Percentiles rank a stretch among this genome's conserved stretches.
Evolutionary conservation across 2,329 filamentous ascomycete species (phyloP).

Genomic region (Lecanicillium sp.): DNA sequence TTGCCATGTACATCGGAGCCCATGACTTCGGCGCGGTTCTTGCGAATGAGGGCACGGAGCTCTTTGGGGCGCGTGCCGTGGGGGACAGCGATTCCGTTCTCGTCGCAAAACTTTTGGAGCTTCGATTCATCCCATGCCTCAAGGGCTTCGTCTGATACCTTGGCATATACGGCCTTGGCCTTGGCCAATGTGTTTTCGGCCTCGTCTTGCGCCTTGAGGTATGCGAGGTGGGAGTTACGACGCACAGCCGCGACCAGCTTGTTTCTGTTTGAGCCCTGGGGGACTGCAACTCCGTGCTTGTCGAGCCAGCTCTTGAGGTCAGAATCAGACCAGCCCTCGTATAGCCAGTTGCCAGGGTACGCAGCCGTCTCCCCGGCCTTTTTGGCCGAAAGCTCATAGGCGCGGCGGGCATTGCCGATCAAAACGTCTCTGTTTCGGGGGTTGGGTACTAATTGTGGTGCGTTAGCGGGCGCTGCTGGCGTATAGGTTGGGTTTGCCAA

Average conservation of each 20-base stretch:
- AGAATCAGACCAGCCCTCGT: slow-evolving; percentile 83
- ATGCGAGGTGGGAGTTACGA: slow-evolving; percentile 79
- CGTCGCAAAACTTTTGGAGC: slow-evolving; percentile 88
- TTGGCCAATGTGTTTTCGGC: slow-evolving; percentile 54
- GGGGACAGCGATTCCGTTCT: slow-evolving; percentile 78
- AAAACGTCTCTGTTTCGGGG: slow-evolving; percentile 79
- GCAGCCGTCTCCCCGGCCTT: slow-evolving; percentile 64
- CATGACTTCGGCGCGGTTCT: slow-evolving; percentile 67
- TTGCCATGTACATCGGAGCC: slow-evolving; percentile 55
- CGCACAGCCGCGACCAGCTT: slow-evolving; percentile 83
- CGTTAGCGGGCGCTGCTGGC: too few relatives aligned
- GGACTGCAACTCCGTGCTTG: slow-evolving; percentile 74
- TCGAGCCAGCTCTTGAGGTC: slow-evolving; percentile 94
- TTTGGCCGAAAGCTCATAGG: slow-evolving; percentile 72
- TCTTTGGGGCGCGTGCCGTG: slow-evolving; percentile 90
- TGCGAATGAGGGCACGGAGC: slow-evolving; percentile 80
- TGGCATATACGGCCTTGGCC: slow-evolving; percentile 62
- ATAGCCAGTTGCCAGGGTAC: slow-evolving; percentile 97
- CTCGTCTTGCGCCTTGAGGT: slow-evolving; percentile 57
- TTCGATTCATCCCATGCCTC: slow-evolving; percentile 83
- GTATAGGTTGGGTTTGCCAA: slow-evolving; percentile 1
- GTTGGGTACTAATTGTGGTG: slow-evolving; percentile 55
- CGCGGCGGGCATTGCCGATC: slow-evolving; percentile 68
- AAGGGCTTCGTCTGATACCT: slow-evolving; percentile 75
- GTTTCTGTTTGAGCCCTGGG: slow-evolving; percentile 78